phyloP scores from a whole-genome alignment of 1,284 basidiomycete genomes.

The Naganishia cerealis region DNA sequence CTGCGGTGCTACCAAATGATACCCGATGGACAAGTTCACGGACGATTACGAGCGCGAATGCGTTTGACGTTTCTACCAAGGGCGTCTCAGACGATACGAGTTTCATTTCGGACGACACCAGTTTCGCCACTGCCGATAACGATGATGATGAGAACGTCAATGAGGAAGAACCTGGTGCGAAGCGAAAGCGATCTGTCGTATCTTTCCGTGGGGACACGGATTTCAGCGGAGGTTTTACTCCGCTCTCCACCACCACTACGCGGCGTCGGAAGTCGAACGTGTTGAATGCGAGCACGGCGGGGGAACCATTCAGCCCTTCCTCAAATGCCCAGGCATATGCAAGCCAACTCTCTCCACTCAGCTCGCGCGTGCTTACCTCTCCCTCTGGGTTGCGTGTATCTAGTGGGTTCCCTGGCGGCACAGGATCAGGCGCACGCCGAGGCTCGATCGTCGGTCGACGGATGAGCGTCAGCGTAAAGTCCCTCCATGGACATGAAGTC shows the following conservation, averaged over 20 bases:
- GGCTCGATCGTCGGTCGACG: slow-evolving; percentile 34
- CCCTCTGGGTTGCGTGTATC: slow-evolving; percentile 7
- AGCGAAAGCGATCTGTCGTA: slow-evolving; percentile 28
- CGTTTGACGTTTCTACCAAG: slow-evolving; percentile 27
- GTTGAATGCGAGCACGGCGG: slow-evolving; percentile 3
- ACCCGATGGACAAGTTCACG: slow-evolving; percentile 19
- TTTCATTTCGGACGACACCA: slow-evolving; percentile 18
- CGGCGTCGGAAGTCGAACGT: slow-evolving; percentile 27
- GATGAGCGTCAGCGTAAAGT: slow-evolving; percentile 36
- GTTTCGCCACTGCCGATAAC: slow-evolving; percentile 34
- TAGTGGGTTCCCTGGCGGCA: slow-evolving; percentile 22
- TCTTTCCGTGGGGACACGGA: slow-evolving; percentile 27
- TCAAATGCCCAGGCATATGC: neutral
- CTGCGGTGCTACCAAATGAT: neutral
- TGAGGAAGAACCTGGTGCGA: slow-evolving; percentile 37
- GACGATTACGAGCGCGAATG: slow-evolving; percentile 31
- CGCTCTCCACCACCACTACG: slow-evolving; percentile 25
- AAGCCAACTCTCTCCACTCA: slow-evolving; percentile 18
- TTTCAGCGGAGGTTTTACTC: slow-evolving; percentile 18
- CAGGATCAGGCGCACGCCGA: slow-evolving; percentile 14
- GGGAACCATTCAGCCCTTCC: slow-evolving; percentile 7
- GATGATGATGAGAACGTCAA: slow-evolving; percentile 39
- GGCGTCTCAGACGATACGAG: slow-evolving; percentile 4
- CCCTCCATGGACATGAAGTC: slow-evolving; percentile 31
- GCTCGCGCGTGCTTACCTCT: neutral